phyloP scores from a whole-genome alignment of 805 yeast species.

The Suhomyces pyralidae region DNA sequence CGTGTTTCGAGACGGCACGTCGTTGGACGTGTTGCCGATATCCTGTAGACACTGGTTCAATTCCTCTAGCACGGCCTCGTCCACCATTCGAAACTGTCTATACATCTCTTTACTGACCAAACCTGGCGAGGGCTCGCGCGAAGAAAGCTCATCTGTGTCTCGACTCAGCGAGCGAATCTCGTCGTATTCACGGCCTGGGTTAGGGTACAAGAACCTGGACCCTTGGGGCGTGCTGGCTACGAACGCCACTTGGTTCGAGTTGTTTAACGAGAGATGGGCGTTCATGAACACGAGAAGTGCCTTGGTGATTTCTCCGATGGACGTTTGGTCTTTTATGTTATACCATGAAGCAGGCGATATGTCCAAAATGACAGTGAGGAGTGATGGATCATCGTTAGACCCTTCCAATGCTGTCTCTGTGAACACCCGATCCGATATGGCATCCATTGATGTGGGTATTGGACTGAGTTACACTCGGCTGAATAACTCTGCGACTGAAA shows the following conservation, averaged over 20 bases:
- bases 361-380: slow-evolving; percentile 75
- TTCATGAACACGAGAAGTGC: slow-evolving; percentile 74
- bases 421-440: slow-evolving; percentile 60
- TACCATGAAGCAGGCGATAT: slow-evolving; percentile 71
- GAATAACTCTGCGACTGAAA: not conserved
- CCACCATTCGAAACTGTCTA: slow-evolving; percentile 77
- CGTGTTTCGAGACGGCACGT: slow-evolving; percentile 16
- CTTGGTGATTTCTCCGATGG: slow-evolving; percentile 58
- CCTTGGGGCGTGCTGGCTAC: slow-evolving; percentile 73
- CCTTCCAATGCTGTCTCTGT: slow-evolving; percentile 29
- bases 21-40: slow-evolving; percentile 1
- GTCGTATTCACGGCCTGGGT: slow-evolving; percentile 17
- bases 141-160: slow-evolving; percentile 6
- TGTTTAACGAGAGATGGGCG: slow-evolving; percentile 83
- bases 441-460: slow-evolving; percentile 48
- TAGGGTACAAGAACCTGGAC: slow-evolving; percentile 70
- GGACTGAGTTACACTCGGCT: not conserved
- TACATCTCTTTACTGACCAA: slow-evolving; percentile 66
- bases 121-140: slow-evolving; percentile 12
- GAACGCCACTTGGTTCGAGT: slow-evolving; percentile 79
- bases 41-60: slow-evolving; percentile 45
- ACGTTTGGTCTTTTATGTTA: slow-evolving; percentile 41
- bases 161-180: slow-evolving; percentile 5
- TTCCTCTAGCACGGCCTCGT: slow-evolving; percentile 64
- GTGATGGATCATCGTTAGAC: slow-evolving; percentile 56